These are phyloP conservation scores for Phytophthora tubulina DNA, from an alignment of 352 stramenopile genomes.

Conservation along the genomic window DNA sequence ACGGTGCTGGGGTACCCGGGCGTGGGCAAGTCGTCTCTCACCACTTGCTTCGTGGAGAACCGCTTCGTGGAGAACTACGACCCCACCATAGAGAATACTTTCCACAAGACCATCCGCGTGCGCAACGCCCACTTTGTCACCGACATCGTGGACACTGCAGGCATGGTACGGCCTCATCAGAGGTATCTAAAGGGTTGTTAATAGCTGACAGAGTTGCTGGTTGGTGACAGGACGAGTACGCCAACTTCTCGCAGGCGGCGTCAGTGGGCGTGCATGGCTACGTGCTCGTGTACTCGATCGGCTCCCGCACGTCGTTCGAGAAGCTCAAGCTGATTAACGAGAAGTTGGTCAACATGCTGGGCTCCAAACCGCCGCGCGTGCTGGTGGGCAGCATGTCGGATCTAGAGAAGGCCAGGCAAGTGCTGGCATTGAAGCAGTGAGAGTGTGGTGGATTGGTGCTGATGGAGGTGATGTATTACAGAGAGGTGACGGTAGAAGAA, in stretches of 20 bases:
- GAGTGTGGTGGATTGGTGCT: conserved; percentile 5
- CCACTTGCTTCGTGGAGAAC: conserved; percentile 95
- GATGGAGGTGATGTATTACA: conserved; percentile 29
- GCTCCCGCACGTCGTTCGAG: conserved; percentile 93
- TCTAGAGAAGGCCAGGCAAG: conserved; percentile 91
- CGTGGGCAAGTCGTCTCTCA: conserved; percentile 96
- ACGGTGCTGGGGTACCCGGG: conserved; percentile 95
- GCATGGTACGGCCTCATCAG: conserved; percentile 76
- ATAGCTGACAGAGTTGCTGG: not conserved
- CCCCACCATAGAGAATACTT: conserved; percentile 97
- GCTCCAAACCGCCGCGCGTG: conserved; percentile 93
- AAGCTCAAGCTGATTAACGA: conserved; percentile 96
- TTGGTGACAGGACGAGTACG: conserved; percentile 92
- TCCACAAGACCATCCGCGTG: conserved; percentile 97
- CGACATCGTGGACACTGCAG: conserved; percentile 97
- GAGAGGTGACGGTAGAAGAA: conserved; percentile 86
- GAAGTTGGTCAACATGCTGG: conserved; percentile 94
- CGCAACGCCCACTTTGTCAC: conserved; percentile 97
- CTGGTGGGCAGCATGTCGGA: conserved; percentile 96
- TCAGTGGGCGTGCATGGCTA: conserved; percentile 97
- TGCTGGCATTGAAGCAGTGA: not conserved
- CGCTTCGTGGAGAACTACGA: conserved; percentile 94
- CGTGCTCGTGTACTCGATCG: conserved; percentile 95
- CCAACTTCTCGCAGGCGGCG: conserved; percentile 95
- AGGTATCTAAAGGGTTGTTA: not conserved